Conservation (phyloP, 23 red algal species). For the Gracilaria gracilis region DNA sequence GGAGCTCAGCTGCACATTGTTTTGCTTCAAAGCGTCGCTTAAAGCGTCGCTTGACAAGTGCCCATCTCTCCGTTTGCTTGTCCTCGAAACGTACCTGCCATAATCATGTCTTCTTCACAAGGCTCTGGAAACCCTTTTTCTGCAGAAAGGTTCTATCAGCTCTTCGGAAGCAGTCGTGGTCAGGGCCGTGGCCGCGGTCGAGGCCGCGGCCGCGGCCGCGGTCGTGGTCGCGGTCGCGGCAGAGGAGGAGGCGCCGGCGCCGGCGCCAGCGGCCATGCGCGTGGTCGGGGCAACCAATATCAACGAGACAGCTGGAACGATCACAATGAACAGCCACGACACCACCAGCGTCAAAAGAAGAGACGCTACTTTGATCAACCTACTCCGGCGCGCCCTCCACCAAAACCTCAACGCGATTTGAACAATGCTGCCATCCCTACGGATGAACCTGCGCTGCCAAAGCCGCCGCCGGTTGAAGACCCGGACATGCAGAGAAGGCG, state of each 20-base stretch:
- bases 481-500: neutral
- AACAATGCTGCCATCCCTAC: neutral
- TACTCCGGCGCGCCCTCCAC: neutral
- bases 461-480: neutral
- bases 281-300: neutral
- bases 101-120: conserved; percentile 24
- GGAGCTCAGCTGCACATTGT: too few species aligned
- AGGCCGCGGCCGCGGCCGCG: neutral
- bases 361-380: neutral
- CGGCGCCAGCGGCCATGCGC: too few species aligned
- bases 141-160: conserved; percentile 16
- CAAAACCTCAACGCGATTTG: neutral
- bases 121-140: neutral
- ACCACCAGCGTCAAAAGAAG: neutral
- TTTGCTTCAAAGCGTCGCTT: too few species aligned
- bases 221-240: neutral
- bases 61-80: too few species aligned
- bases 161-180: conserved; percentile 1
- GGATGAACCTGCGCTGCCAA: neutral
- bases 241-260: neutral
- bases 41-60: too few species aligned
- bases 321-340: neutral
- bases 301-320: neutral
- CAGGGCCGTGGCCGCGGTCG: neutral
- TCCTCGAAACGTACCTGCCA: neutral